Percentiles rank a stretch among this genome's conserved stretches.
Evolutionary conservation across 306 rosid genomes (phyloP).

Genomic region (Gastrolobium bilobum): DNA sequence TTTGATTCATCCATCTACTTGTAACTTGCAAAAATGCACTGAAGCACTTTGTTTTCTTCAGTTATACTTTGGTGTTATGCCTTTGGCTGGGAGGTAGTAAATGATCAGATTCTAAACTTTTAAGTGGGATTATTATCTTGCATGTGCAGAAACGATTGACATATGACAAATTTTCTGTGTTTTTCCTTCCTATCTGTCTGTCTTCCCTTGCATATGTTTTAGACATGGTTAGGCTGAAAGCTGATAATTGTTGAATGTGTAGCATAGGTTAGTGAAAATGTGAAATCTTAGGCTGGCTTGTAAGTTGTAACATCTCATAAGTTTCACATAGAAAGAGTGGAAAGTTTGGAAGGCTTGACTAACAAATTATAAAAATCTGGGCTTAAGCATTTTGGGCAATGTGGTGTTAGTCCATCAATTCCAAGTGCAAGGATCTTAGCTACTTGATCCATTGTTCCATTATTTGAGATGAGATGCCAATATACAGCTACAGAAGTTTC

Average conservation of each 20-base stretch:
- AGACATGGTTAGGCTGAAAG: constrained; percentile 19
- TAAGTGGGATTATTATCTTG: constrained; percentile 5
- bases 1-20: background rate
- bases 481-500: constrained; percentile 1
- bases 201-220: constrained; percentile 11
- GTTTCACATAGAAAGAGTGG: background rate
- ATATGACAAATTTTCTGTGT: background rate
- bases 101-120: constrained; percentile 8
- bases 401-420: constrained; percentile 18
- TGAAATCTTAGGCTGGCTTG: constrained; percentile 13
- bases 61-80: background rate
- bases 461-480: constrained; percentile 8
- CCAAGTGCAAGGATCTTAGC: constrained; percentile 3
- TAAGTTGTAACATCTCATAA: background rate
- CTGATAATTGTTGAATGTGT: constrained; percentile 13
- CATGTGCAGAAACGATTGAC: background rate
- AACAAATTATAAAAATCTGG: background rate
- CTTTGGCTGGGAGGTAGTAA: constrained; percentile 2
- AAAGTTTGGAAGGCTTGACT: background rate
- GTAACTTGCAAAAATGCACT: background rate
- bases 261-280: constrained; percentile 25
- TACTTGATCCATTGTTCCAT: background rate
- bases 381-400: constrained; percentile 19
- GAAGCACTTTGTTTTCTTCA: constrained; percentile 5
- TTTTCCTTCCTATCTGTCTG: background rate